Conservation (phyloP, 768 basidiomycete genomes). For the Russula olivacea region DNA sequence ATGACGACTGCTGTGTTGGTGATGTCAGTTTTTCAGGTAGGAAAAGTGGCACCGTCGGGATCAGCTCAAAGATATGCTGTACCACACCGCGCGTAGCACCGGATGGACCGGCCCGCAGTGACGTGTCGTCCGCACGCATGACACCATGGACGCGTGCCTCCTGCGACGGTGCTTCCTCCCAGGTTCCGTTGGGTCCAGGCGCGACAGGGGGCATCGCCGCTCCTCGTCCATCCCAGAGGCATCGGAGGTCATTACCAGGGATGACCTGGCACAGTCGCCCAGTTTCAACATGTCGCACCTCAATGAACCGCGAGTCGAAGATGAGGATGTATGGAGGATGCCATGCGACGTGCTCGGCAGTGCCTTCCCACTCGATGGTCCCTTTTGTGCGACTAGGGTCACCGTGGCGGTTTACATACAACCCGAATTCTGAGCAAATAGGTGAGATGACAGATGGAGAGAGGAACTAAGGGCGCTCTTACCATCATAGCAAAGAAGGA, state of each 20-base stretch:
- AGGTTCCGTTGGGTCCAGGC: constrained; percentile 43
- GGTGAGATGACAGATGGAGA: background rate
- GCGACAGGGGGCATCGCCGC: constrained; percentile 30
- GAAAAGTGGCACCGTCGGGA: constrained; percentile 69
- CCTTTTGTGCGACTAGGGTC: constrained; percentile 64
- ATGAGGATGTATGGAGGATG: constrained; percentile 85
- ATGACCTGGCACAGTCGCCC: constrained; percentile 80
- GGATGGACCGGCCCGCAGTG: constrained; percentile 29
- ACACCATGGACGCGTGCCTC: constrained; percentile 86
- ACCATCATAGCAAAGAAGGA: constrained; percentile 88
- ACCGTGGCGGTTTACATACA: constrained; percentile 91
- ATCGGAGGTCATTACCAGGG: constrained; percentile 72
- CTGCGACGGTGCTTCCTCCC: constrained; percentile 49
- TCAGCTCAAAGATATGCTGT: constrained; percentile 73
- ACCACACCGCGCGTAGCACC: constrained; percentile 44
- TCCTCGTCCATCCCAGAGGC: constrained; percentile 85
- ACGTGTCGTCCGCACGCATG: constrained; percentile 52
- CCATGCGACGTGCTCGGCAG: constrained; percentile 80
- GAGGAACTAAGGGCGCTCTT: constrained; percentile 24
- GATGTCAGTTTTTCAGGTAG: constrained; percentile 45
- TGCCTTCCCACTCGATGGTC: constrained; percentile 93
- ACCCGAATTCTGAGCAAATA: constrained; percentile 64
- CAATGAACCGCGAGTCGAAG: constrained; percentile 86
- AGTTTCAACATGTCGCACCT: constrained; percentile 78
- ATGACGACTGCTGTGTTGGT: constrained; percentile 32